Conservation (phyloP, 306 rosid genomes). For the Vigna angularis region DNA sequence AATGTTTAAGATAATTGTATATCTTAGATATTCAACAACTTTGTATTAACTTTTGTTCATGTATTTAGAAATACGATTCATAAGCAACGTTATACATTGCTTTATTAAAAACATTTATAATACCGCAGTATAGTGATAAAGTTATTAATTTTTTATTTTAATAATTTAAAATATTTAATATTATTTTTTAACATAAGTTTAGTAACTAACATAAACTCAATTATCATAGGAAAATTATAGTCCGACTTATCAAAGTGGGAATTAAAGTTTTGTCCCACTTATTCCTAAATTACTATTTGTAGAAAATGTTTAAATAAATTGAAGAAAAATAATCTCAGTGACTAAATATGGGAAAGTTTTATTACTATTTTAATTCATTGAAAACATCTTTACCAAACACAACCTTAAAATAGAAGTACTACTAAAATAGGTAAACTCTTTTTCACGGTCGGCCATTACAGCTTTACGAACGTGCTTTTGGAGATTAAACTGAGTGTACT, state of each 20-base stretch:
- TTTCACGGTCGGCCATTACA: background rate
- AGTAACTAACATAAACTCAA: background rate
- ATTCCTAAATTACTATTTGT: background rate
- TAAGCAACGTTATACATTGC: too few relatives aligned
- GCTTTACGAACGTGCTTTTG: background rate
- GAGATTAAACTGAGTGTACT: background rate
- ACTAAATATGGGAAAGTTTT: background rate
- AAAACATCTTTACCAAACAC: background rate
- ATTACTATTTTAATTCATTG: background rate
- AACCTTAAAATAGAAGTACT: background rate
- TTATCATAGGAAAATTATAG: background rate
- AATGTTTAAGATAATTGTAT: too few relatives aligned
- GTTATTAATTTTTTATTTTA: background rate
- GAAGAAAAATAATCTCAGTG: background rate
- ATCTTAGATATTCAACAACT: too few relatives aligned
- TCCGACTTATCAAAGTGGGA: background rate
- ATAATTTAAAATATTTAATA: background rate
- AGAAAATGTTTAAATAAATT: background rate
- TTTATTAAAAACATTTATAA: background rate
- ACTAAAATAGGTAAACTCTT: background rate
- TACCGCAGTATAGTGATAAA: background rate
- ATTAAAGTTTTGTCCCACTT: background rate
- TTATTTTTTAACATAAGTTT: background rate
- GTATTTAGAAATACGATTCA: too few relatives aligned
- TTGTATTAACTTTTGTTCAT: too few relatives aligned